Base-by-base conservation (phyloP, 1,284 basidiomycete genomes). In the Microbotryum silenes-acaulis region DNA sequence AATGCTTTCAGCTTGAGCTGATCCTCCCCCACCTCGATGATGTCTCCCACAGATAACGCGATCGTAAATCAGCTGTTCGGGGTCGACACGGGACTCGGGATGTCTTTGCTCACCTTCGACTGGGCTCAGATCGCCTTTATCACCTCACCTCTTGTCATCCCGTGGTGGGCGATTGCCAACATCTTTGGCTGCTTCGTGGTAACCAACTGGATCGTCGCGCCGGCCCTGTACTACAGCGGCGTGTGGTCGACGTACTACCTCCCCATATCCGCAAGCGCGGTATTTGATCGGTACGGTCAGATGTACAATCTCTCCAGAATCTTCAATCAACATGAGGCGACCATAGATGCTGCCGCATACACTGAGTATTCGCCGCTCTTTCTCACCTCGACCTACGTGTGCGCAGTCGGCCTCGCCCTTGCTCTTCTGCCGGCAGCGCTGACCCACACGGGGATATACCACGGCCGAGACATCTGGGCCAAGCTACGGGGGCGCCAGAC, bases 141-240 rank as follows among this genome's bases (percentile, higher is more conserved):
- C 65, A 88, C 87, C 4, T 91, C 88, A 68, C 94, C 96, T 4
- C 79, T 98, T 61, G 88, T 92, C 81, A 83, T 86, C 21, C 94
- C 96, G 3, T 98, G 93, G 93, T 98, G 93, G 93, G 93, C 94
- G 1, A 83, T 91, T 74, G 86, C 87, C 51, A 94, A 98, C 75
- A 81, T 93, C 61, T 88, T 91, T 71, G 72, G 83, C 49, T 90
- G 91, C 3, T 97, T 97, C 75, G 82, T 91, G 46, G 53, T 92
- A 21, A 89, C 93, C 76, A 92, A 87, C 76, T 97, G 93, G 92
- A 83, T 97, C 69, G 71, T 93, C 53, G 84, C 84, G 1, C 94
- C 94, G 0, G 80, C 85, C 37, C 76, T 98, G 62, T 97, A 97
- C 78, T 98, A 96, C 78, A 86, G 84, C 63, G 93, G 98, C 75